These are phyloP conservation scores for Neurospora sp. DNA, from an alignment of 2,329 filamentous ascomycete species.

Conservation along the genomic window DNA sequence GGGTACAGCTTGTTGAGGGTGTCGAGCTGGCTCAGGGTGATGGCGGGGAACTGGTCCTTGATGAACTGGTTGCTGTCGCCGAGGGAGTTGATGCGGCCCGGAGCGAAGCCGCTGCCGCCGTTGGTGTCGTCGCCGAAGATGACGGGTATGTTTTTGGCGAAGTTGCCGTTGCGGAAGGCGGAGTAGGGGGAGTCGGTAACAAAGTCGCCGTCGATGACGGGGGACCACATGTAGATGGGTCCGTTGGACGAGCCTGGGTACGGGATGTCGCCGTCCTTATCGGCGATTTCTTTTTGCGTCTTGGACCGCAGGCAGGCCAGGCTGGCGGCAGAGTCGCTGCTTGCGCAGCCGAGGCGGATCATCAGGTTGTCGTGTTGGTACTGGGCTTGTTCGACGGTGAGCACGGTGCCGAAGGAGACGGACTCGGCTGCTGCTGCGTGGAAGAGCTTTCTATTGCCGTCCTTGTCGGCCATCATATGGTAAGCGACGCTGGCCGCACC, in stretches of 20 bases:
- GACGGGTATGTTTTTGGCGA: constrained; percentile 39
- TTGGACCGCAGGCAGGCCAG: constrained; percentile 37
- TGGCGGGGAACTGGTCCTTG: constrained; percentile 44
- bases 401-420: constrained; percentile 39
- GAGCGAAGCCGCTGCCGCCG: constrained; percentile 54
- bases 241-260: constrained; percentile 23
- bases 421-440: constrained; percentile 41
- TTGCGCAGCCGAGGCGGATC: constrained; percentile 30
- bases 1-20: constrained; percentile 47
- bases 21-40: constrained; percentile 39
- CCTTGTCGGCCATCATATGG: constrained; percentile 48
- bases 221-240: constrained; percentile 44
- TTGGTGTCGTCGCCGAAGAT: constrained; percentile 51
- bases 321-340: constrained; percentile 19
- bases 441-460: constrained; percentile 37
- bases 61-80: constrained; percentile 45
- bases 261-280: constrained; percentile 31
- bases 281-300: constrained; percentile 30
- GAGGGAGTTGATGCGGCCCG: constrained; percentile 34
- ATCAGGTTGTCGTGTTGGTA: constrained; percentile 43
- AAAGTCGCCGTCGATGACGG: constrained; percentile 44
- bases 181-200: constrained; percentile 40
- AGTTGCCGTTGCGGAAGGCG: constrained; percentile 36
- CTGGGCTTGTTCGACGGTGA: constrained; percentile 35
- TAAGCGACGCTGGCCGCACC: constrained; percentile 56